These are phyloP conservation scores for Ilyonectria destructans DNA, from an alignment of 2,329 filamentous ascomycete genomes.

Conservation along the genomic window DNA sequence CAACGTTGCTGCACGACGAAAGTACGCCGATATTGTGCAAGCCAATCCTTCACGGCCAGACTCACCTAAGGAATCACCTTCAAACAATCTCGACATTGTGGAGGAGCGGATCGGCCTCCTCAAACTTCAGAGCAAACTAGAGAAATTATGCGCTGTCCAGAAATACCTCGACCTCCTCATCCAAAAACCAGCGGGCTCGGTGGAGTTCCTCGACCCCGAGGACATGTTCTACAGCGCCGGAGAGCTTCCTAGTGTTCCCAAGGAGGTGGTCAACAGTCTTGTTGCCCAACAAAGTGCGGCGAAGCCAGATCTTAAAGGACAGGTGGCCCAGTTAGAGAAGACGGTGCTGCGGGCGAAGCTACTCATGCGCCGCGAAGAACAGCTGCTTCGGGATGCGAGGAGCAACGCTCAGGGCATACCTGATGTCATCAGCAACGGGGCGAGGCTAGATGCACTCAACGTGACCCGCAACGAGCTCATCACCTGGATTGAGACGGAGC, in stretches of 20 bases:
- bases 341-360: conserved; percentile 73
- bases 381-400: conserved; percentile 66
- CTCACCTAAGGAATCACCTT: conserved; percentile 40
- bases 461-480: conserved; percentile 74
- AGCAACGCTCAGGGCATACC: conserved; percentile 56
- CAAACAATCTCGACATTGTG: conserved; percentile 52
- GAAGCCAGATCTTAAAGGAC: conserved; percentile 62
- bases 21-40: conserved; percentile 61
- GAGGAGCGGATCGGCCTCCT: conserved; percentile 68
- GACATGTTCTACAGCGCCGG: conserved; percentile 63
- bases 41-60: conserved; percentile 34
- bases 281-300: conserved; percentile 58
- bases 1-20: conserved; percentile 67
- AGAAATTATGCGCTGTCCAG: conserved; percentile 66
- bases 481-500: conserved; percentile 76
- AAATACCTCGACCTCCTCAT: conserved; percentile 66
- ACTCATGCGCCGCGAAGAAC: conserved; percentile 70
- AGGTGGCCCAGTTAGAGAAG: conserved; percentile 71
- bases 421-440: conserved; percentile 55
- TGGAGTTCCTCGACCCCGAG: conserved; percentile 66
- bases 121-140: conserved; percentile 67
- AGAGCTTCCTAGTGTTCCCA: conserved; percentile 67
- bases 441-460: conserved; percentile 69
- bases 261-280: conserved; percentile 67
- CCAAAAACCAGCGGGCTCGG: conserved; percentile 67